These are phyloP conservation scores for Coemansia biformis DNA, from an alignment of 192 early-diverging fungal genomes.

Conservation along the genomic window DNA sequence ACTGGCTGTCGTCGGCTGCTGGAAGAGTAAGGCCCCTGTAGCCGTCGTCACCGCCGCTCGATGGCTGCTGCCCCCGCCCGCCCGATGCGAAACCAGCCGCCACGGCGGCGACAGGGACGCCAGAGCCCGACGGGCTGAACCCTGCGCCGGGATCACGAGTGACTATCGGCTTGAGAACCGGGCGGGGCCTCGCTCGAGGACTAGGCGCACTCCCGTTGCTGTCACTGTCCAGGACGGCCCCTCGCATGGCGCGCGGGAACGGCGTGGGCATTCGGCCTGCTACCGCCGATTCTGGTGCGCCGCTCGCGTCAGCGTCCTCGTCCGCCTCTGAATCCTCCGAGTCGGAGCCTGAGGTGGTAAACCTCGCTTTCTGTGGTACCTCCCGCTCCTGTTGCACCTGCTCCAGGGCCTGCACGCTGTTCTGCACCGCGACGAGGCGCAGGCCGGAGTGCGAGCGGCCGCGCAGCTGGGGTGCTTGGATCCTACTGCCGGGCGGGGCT, in stretches of 20 bases:
- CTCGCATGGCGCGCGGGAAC: conserved; percentile 22
- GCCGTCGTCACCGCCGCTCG: conserved; percentile 17
- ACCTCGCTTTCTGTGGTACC: no score
- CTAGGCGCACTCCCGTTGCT: no score
- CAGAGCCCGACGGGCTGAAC: conserved; percentile 5
- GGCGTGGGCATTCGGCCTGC: conserved; percentile 32
- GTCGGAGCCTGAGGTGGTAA: conserved; percentile 4
- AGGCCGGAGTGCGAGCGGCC: no score
- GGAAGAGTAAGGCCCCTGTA: background rate
- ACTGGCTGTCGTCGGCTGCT: conserved; percentile 24
- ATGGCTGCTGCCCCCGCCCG: conserved; percentile 5
- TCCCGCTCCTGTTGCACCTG: no score
- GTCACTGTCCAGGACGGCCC: background rate
- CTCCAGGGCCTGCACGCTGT: no score
- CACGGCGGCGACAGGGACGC: conserved; percentile 9
- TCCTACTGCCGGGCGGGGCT: background rate
- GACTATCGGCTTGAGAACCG: background rate
- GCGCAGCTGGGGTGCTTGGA: no score
- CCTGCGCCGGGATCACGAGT: background rate
- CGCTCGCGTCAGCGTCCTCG: background rate
- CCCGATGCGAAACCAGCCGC: conserved; percentile 19
- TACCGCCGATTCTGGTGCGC: no score
- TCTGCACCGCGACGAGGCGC: no score
- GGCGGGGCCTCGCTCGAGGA: no score
- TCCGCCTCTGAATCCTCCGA: background rate